These are phyloP conservation scores for Myrica gale DNA, from an alignment of 306 rosid genomes.

Conservation along the genomic window DNA sequence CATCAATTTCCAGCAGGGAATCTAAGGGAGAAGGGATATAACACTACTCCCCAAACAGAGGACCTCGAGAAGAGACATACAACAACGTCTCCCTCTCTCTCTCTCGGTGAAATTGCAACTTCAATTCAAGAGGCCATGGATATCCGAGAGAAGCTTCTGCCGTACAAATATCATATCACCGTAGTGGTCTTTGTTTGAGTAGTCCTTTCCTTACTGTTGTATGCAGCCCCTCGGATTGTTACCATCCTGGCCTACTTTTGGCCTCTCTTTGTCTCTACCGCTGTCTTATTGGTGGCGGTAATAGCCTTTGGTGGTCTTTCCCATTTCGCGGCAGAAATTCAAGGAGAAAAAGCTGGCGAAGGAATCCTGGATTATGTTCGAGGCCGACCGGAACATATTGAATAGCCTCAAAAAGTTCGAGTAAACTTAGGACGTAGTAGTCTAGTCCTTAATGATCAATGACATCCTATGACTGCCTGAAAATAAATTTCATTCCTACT, in stretches of 20 bases:
- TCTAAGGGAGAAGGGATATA: slow-evolving; percentile 19
- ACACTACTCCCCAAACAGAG: slow-evolving; percentile 21
- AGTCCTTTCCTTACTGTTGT: slow-evolving; percentile 42
- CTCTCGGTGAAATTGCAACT: slow-evolving; percentile 5
- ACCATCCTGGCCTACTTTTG: slow-evolving; percentile 65
- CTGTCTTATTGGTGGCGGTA: slow-evolving; percentile 52
- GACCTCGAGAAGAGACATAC: slow-evolving; percentile 3
- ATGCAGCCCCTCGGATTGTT: slow-evolving; percentile 59
- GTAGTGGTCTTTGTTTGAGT: slow-evolving; percentile 45
- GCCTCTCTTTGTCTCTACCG: slow-evolving; percentile 84
- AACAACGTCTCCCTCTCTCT: slow-evolving; percentile 24
- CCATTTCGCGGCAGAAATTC: slow-evolving; percentile 45
- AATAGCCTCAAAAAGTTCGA: slow-evolving; percentile 24
- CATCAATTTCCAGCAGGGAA: slow-evolving; percentile 33
- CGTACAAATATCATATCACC: slow-evolving; percentile 57
- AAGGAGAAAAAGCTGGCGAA: slow-evolving; percentile 60
- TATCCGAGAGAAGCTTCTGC: slow-evolving; percentile 52
- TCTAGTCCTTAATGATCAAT: neutral
- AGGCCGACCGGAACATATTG: slow-evolving; percentile 35
- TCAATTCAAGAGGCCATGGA: slow-evolving; percentile 33
- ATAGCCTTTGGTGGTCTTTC: slow-evolving; percentile 64
- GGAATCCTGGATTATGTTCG: slow-evolving; percentile 74
- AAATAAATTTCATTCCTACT: neutral
- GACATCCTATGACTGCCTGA: neutral
- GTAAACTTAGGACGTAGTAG: neutral